Conservation (phyloP, 306 rosid species). For the Dalbergia oliveri region DNA sequence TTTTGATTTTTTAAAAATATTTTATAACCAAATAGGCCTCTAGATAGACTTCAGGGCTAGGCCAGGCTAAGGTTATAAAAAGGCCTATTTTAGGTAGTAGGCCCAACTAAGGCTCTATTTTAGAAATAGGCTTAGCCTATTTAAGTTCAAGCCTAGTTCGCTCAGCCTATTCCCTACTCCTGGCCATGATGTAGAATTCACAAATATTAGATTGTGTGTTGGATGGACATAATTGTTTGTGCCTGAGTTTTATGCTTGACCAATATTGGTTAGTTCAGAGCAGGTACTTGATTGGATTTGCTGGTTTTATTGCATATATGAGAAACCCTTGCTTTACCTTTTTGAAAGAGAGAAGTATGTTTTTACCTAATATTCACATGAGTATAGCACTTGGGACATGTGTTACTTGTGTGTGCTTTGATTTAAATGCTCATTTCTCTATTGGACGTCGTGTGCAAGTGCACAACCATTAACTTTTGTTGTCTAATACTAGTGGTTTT, state of each 20-base stretch:
- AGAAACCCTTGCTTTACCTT: conserved; percentile 14
- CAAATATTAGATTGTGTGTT: conserved; percentile 2
- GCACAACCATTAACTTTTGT: neutral
- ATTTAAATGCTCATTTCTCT: neutral
- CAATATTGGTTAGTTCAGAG: conserved; percentile 25
- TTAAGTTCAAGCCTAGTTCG: no score
- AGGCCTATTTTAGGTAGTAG: no score
- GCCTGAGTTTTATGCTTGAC: conserved; percentile 3
- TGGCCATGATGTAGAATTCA: neutral
- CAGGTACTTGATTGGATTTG: conserved; percentile 2
- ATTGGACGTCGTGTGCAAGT: neutral
- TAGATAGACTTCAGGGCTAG: no score
- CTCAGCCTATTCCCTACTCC: no score
- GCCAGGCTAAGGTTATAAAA: no score
- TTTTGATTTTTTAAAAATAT: no score
- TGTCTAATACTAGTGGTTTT: neutral
- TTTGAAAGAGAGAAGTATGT: neutral
- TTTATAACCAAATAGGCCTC: no score
- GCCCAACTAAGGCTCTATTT: no score
- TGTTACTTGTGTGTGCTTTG: conserved; percentile 2
- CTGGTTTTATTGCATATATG: conserved; percentile 11
- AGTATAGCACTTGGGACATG: neutral
- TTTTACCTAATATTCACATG: neutral
- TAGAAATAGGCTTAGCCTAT: no score
- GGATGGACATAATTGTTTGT: neutral